Conservation (phyloP, 73 alveolate species). For the Paramecium sonneborni region DNA sequence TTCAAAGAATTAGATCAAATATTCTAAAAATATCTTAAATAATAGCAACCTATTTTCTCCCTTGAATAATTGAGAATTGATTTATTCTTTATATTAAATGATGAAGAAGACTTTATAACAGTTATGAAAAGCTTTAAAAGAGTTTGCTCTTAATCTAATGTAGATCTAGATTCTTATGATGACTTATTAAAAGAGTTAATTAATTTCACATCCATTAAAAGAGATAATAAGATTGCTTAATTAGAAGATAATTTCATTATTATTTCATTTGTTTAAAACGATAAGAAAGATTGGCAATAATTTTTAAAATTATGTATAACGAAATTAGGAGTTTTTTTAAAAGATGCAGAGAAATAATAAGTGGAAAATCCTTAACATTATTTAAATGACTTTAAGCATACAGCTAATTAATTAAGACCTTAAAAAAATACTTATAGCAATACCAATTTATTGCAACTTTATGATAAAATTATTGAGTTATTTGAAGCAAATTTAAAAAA, state of each 20-base stretch:
- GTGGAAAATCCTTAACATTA: background rate
- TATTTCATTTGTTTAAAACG: background rate
- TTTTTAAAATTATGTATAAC: background rate
- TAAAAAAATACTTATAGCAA: background rate
- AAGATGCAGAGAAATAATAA: conserved; percentile 9
- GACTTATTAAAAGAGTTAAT: background rate
- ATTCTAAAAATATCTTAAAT: background rate
- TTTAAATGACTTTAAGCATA: background rate
- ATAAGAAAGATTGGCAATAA: conserved; percentile 12
- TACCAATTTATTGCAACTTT: background rate
- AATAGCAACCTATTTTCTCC: conserved; percentile 11
- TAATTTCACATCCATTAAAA: background rate
- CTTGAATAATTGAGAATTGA: conserved; percentile 27
- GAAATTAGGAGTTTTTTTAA: background rate
- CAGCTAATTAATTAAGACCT: background rate
- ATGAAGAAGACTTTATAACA: background rate
- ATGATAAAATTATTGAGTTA: conserved; percentile 6
- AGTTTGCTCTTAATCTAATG: background rate
- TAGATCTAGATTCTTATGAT: background rate
- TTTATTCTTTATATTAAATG: background rate
- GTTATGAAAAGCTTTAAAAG: conserved; percentile 9
- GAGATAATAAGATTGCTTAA: background rate
- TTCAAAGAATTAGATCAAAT: background rate
- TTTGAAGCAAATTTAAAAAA: background rate
- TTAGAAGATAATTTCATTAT: background rate